These are phyloP conservation scores for Zygosaccharomyces lentus DNA, from an alignment of 805 yeast species.

Conservation along the genomic window DNA sequence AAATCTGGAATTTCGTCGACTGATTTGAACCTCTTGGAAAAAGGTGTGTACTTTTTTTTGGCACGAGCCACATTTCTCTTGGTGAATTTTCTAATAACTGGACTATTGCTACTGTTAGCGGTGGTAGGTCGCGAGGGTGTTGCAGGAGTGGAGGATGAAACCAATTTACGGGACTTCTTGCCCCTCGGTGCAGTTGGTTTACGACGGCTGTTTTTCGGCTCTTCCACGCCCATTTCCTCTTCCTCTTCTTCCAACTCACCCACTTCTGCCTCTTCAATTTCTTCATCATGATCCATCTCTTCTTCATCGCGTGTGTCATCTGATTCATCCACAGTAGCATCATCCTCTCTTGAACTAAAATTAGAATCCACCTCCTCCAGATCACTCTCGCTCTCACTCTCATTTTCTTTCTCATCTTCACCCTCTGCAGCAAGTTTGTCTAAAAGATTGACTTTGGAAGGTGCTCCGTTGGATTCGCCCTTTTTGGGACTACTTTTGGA, in stretches of 20 bases:
- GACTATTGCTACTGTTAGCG: conserved; percentile 4
- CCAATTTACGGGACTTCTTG: conserved; percentile 8
- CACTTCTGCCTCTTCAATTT: neutral
- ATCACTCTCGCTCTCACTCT: neutral
- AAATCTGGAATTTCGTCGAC: conserved; percentile 31
- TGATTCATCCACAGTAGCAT: conserved; percentile 3
- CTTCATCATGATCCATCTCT: conserved; percentile 5
- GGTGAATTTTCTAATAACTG: conserved; percentile 30
- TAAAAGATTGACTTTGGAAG: neutral
- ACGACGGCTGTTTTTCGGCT: conserved; percentile 1
- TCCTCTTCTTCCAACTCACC: conserved; percentile 1
- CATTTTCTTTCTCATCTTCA: conserved; percentile 12
- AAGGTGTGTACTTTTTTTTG: conserved; percentile 31
- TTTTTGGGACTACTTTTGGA: neutral
- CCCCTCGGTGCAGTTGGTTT: conserved; percentile 1
- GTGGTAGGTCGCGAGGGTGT: conserved; percentile 10
- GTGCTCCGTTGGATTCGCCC: neutral
- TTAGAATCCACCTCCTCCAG: neutral
- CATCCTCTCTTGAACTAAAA: conserved; percentile 1
- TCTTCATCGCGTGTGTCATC: conserved; percentile 13
- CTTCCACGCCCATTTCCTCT: conserved; percentile 2
- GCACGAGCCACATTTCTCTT: conserved; percentile 32
- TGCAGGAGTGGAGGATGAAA: conserved; percentile 4
- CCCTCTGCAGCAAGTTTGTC: neutral
- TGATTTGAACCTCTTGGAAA: conserved; percentile 25